Evolutionary conservation across 352 stramenopile genomes (phyloP).

Genomic region (Phytophthora citricola): DNA sequence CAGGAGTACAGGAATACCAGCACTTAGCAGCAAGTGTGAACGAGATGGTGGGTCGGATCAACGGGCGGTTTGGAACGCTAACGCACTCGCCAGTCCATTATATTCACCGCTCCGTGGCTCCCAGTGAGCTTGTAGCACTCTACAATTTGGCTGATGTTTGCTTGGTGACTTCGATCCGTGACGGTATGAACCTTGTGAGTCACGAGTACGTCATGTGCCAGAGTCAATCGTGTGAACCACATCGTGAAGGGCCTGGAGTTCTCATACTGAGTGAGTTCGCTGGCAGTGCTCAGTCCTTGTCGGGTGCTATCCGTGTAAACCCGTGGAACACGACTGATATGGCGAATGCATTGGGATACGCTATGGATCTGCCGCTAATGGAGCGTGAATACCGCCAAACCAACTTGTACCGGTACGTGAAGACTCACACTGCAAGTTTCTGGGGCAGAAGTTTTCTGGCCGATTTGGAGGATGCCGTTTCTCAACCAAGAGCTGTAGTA

Average conservation of each 20-base stretch:
- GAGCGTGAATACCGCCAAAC: slow-evolving; percentile 87
- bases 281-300: slow-evolving; percentile 87
- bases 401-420: slow-evolving; percentile 89
- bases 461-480: slow-evolving; percentile 68
- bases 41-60: slow-evolving; percentile 90
- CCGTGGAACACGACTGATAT: slow-evolving; percentile 90
- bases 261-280: slow-evolving; percentile 91
- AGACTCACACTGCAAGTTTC: slow-evolving; percentile 84
- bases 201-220: slow-evolving; percentile 92
- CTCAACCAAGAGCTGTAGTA: slow-evolving; percentile 39
- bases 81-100: slow-evolving; percentile 91
- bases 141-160: slow-evolving; percentile 92
- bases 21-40: slow-evolving; percentile 85
- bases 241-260: slow-evolving; percentile 77
- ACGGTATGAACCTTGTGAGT: slow-evolving; percentile 92
- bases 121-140: slow-evolving; percentile 86
- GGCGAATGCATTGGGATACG: slow-evolving; percentile 70
- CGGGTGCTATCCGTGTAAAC: slow-evolving; percentile 89
- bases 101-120: slow-evolving; percentile 81
- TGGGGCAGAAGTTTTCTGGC: slow-evolving; percentile 86
- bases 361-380: slow-evolving; percentile 79
- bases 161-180: slow-evolving; percentile 89
- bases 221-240: slow-evolving; percentile 59
- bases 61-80: slow-evolving; percentile 85
- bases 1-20: slow-evolving; percentile 87